Percentiles rank a stretch among this genome's conserved stretches.
Evolutionary conservation across 305 asterid species (phyloP).

Genomic region (Fraxinus xanthoxyloides): DNA sequence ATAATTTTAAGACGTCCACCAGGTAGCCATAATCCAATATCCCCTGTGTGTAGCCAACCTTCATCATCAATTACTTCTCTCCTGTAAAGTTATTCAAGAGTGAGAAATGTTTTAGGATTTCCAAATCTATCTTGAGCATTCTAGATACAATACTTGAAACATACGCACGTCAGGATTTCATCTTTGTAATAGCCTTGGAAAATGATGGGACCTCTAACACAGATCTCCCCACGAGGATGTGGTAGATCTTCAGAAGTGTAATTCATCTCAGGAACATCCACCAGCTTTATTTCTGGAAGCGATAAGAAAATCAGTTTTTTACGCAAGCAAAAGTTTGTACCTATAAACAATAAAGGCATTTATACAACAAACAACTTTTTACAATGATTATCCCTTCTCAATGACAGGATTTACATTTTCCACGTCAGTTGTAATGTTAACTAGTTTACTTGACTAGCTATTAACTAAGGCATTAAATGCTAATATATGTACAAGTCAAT

Average conservation of each 20-base stretch:
- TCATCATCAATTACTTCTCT: conserved; percentile 84
- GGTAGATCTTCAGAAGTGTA: conserved; percentile 93
- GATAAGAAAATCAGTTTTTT: conserved; percentile 18
- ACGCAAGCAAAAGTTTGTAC: conserved; percentile 1
- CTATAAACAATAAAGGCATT: background rate
- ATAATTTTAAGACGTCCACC: conserved; percentile 95
- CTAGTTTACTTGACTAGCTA: background rate
- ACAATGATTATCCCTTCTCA: conserved; percentile 10
- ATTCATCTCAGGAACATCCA: conserved; percentile 97
- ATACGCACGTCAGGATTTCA: conserved; percentile 72
- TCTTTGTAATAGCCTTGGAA: conserved; percentile 92
- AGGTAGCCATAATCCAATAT: conserved; percentile 96
- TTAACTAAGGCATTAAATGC: background rate
- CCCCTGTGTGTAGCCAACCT: conserved; percentile 96
- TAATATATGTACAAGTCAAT: background rate
- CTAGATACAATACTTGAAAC: conserved; percentile 22
- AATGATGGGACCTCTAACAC: conserved; percentile 88
- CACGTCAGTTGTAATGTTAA: background rate
- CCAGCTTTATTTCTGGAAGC: conserved; percentile 81
- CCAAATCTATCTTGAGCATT: conserved; percentile 13
- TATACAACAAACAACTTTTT: background rate
- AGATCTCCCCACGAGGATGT: conserved; percentile 97
- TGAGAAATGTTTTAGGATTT: conserved; percentile 22
- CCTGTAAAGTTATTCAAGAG: conserved; percentile 47
- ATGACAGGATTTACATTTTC: conserved; percentile 13